Base-by-base conservation (phyloP, 2,329 filamentous ascomycete species). In the Cordyceps pruinosa region DNA sequence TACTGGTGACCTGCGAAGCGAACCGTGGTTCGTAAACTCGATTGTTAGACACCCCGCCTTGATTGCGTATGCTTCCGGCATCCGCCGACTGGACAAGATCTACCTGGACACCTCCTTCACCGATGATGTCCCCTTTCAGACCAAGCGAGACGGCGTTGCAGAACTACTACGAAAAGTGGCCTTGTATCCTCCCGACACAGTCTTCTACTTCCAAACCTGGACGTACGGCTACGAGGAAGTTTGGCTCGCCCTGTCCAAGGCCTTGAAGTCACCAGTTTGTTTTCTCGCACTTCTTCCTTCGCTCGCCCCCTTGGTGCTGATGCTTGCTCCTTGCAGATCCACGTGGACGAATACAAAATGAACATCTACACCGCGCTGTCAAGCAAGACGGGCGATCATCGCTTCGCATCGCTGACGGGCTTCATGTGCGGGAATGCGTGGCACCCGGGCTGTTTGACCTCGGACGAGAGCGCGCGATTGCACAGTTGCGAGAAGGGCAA, bases 181-280 rank as follows among this genome's bases (percentile, higher is more conserved):
- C 0, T 67, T 73, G 25, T 96, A 93, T 68, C 87, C 91, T 0
- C 60, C 75, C 1, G 82, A 90, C 39, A 96, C 90, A 0, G 69
- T 87, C 1, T 97, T 96, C 65, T 88, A 96, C 68, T 80, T 97
- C 46, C 83, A 91, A 57, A 83, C 90, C 1, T 96, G 92, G 91
- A 97, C 93, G 0, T 94, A 94, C 66, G 79, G 79, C 0, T 96
- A 97, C 61, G 92, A 97, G 68, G 88, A 96, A 53, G 90, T 96
- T 0, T 97, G 91, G 91, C 76, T 91, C 58, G 87, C 90, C 0
- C 72, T 97, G 1, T 86, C 90, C 0, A 81, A 85, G 23, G 82
- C 84, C 12, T 74, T 97, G 0, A 72, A 82, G 6, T 86, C 86
- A 3, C 80, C 77, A 66, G 86, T 86, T 70, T 58, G 66, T 32